Evolutionary conservation across 176 grass and related monocot genomes (phyloP).

Genomic region (Hsuehochloa calcarea): DNA sequence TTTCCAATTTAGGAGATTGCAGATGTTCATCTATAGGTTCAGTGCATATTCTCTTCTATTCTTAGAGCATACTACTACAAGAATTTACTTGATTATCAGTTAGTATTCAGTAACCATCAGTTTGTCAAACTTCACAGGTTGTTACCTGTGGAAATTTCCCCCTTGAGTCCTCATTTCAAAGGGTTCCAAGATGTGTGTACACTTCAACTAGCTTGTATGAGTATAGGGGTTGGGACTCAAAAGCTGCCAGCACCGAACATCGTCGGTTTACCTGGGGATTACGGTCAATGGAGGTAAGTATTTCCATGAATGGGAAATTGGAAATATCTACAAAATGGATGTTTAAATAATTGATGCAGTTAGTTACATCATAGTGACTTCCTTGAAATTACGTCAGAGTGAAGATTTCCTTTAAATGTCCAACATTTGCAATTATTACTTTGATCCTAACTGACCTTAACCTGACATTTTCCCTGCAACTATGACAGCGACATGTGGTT

Average conservation of each 20-base stretch:
- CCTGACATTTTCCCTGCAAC: slow-evolving; percentile 14
- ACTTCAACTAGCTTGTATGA: slow-evolving; percentile 87
- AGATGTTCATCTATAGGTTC: background rate
- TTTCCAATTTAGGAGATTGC: background rate
- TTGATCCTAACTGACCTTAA: background rate
- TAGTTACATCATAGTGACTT: background rate
- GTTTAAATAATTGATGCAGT: background rate
- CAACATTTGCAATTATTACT: background rate
- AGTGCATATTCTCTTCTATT: background rate
- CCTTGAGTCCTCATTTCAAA: slow-evolving; percentile 91
- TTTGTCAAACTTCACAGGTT: slow-evolving; percentile 48
- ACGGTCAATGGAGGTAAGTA: slow-evolving; percentile 77
- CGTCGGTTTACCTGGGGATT: slow-evolving; percentile 87
- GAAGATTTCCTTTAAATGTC: background rate
- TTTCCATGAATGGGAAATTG: background rate
- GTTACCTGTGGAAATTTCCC: slow-evolving; percentile 98
- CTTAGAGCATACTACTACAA: background rate
- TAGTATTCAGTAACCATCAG: background rate
- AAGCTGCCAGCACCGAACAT: slow-evolving; percentile 72
- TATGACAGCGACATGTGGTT: slow-evolving; percentile 70
- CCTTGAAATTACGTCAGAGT: background rate
- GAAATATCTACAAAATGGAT: background rate
- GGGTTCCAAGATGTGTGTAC: slow-evolving; percentile 94
- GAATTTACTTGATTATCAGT: background rate
- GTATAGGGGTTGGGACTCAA: slow-evolving; percentile 94